phyloP scores from a whole-genome alignment of 2,329 filamentous ascomycete species.

The Sporothrix phasma region DNA sequence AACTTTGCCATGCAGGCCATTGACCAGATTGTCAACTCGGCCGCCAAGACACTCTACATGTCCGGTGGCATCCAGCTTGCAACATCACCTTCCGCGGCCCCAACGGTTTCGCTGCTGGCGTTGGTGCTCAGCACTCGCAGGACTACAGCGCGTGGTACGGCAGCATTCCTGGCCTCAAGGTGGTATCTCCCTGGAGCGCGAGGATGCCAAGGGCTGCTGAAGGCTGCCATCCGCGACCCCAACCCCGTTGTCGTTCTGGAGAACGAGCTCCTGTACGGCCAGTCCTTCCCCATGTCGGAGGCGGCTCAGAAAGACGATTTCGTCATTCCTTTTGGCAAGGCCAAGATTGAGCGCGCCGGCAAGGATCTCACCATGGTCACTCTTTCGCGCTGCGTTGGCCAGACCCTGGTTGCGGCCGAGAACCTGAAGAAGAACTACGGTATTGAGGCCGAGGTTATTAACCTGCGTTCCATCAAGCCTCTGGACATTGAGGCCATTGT shows the following conservation, averaged over 20 bases:
- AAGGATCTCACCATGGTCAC: slow-evolving; percentile 95
- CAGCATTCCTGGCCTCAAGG: slow-evolving; percentile 94
- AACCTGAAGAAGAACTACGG: slow-evolving; percentile 93
- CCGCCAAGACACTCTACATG: slow-evolving; percentile 99
- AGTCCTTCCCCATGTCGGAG: slow-evolving; percentile 93
- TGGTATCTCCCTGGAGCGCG: slow-evolving; percentile 93
- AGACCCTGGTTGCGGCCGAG: slow-evolving; percentile 79
- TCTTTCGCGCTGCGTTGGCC: slow-evolving; percentile 89
- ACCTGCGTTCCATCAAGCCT: slow-evolving; percentile 94
- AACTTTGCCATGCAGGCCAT: slow-evolving; percentile 99
- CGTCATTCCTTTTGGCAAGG: slow-evolving; percentile 94
- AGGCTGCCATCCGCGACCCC: slow-evolving; percentile 95
- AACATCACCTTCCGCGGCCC: slow-evolving; percentile 99
- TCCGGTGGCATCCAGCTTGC: slow-evolving; percentile 97
- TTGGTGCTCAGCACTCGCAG: slow-evolving; percentile 96
- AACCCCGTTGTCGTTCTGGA: slow-evolving; percentile 91
- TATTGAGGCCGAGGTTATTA: slow-evolving; percentile 91
- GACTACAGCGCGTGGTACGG: slow-evolving; percentile 99
- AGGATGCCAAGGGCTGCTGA: slow-evolving; percentile 98
- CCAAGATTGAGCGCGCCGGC: slow-evolving; percentile 93
- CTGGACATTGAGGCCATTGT: slow-evolving; percentile 91
- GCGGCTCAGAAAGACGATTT: slow-evolving; percentile 94
- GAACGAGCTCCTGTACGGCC: slow-evolving; percentile 87
- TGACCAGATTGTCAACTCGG: slow-evolving; percentile 99
- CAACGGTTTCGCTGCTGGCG: slow-evolving; percentile 94